Conservation (phyloP, 345 rosid species). For the Populus ilicifolia region DNA sequence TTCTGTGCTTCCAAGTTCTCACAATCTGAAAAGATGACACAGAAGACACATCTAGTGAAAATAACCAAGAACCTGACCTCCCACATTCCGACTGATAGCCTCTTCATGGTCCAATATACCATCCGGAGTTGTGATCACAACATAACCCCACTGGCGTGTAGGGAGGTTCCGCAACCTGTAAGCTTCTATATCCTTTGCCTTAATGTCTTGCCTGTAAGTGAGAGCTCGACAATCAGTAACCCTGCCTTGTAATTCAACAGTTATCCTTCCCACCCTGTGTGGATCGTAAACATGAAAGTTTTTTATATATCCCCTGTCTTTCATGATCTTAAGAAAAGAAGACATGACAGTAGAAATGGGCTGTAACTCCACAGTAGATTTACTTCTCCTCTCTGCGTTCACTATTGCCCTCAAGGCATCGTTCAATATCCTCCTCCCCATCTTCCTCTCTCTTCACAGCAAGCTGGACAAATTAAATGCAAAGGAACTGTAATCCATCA, state of each 20-base stretch:
- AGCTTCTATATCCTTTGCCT: conserved; percentile 60
- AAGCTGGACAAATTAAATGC: background rate
- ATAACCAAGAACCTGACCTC: conserved; percentile 91
- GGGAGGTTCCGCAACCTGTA: conserved; percentile 74
- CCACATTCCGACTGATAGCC: conserved; percentile 67
- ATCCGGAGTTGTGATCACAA: conserved; percentile 82
- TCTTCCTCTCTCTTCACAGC: conserved; percentile 22
- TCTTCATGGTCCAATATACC: conserved; percentile 96
- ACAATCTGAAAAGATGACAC: background rate
- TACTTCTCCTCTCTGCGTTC: conserved; percentile 82
- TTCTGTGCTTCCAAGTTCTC: no score
- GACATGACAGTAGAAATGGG: conserved; percentile 87
- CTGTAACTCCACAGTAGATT: conserved; percentile 66
- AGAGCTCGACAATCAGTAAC: conserved; percentile 78
- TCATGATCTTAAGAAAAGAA: conserved; percentile 85
- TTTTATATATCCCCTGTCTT: conserved; percentile 74
- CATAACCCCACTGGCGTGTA: conserved; percentile 93
- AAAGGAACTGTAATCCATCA: no score
- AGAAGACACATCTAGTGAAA: conserved; percentile 47
- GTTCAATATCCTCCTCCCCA: conserved; percentile 89
- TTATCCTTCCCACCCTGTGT: conserved; percentile 81
- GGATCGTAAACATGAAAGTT: conserved; percentile 68
- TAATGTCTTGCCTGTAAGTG: conserved; percentile 81
- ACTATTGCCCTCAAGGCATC: conserved; percentile 83
- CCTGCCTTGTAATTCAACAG: conserved; percentile 83